phyloP scores from a whole-genome alignment of 257 asterid species.

The Paraleonurus japonicus region DNA sequence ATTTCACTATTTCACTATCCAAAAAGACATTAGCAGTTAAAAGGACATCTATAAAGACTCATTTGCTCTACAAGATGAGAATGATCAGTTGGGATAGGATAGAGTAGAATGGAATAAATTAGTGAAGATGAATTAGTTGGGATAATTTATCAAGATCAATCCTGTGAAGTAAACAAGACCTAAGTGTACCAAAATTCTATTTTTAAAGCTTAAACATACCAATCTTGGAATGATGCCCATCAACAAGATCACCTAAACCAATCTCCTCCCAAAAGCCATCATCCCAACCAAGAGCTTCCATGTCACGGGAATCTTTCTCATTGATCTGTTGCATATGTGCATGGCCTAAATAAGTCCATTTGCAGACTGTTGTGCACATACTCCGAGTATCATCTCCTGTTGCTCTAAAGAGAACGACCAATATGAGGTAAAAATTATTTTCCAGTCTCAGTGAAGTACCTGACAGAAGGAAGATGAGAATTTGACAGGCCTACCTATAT shows the following conservation, averaged over 20 bases:
- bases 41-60: constrained; percentile 19
- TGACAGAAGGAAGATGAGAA: background rate
- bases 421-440: constrained; percentile 1
- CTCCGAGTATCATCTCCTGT: constrained; percentile 99
- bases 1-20: constrained; percentile 12
- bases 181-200: no score
- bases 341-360: constrained; percentile 98
- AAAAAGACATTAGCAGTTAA: constrained; percentile 17
- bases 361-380: constrained; percentile 95
- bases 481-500: constrained; percentile 51
- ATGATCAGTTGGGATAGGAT: no score
- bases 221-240: constrained; percentile 92
- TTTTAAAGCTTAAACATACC: no score
- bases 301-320: constrained; percentile 71
- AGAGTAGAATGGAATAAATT: no score
- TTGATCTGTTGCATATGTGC: constrained; percentile 87
- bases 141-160: no score
- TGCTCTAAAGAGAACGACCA: constrained; percentile 56
- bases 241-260: constrained; percentile 93
- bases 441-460: background rate
- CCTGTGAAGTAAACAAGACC: no score
- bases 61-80: no score
- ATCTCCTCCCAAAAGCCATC: constrained; percentile 96
- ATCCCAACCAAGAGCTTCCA: constrained; percentile 99
- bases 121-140: no score